Percentiles rank a stretch among this genome's conserved stretches.
Conservation (phyloP, 805 yeast genomes). For the Barnettozyma pratensis region DNA sequence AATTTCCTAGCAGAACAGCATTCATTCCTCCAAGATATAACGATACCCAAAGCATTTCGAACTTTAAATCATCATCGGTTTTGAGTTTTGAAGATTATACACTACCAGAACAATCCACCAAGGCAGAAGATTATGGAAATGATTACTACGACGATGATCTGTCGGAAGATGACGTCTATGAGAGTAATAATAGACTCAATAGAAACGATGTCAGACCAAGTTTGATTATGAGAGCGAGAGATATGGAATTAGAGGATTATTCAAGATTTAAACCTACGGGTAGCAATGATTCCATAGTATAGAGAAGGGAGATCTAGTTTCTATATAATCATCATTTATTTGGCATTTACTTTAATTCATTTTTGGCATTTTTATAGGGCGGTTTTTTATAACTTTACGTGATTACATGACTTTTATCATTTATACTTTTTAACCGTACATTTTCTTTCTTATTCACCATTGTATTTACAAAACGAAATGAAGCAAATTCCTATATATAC, state of each 20-base stretch:
- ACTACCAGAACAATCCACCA: not conserved
- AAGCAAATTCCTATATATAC: not conserved
- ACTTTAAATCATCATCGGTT: not conserved
- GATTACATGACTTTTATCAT: too few species aligned
- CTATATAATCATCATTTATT: too few species aligned
- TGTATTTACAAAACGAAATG: not conserved
- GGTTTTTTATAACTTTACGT: too few species aligned
- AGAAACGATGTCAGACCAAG: constrained; percentile 16
- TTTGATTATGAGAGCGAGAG: constrained; percentile 16
- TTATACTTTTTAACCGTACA: too few species aligned
- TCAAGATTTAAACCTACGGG: constrained; percentile 5
- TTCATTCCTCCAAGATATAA: not conserved
- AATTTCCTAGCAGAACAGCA: not conserved
- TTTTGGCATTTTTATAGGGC: too few species aligned
- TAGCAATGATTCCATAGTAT: not conserved
- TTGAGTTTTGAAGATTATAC: not conserved
- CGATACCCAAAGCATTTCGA: not conserved
- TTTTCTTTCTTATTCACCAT: too few species aligned
- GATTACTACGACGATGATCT: not conserved
- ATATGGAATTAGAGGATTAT: constrained; percentile 24
- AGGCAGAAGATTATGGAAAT: not conserved
- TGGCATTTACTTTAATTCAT: too few species aligned
- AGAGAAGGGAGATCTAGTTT: too few species aligned
- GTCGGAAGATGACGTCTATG: not conserved
- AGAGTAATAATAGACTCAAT: not conserved